Evolutionary conservation across 192 early-diverging fungal species (phyloP), one percentile per base, ranked within the genome.

Genomic region (Rhizophagus sp.): DNA sequence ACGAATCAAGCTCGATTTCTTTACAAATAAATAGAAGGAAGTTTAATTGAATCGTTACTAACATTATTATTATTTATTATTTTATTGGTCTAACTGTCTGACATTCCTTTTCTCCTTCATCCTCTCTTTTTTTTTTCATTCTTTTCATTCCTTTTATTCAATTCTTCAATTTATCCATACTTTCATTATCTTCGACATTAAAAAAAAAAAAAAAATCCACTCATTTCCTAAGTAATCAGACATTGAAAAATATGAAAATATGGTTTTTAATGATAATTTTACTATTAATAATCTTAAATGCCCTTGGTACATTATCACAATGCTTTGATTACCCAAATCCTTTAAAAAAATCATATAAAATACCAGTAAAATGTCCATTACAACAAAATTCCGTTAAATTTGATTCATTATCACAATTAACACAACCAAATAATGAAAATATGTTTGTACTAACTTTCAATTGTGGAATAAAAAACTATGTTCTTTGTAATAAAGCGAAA

Each of bases 401-500:
- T 22, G 13, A 17, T 13, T 9, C 17, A 67, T 33, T n/a, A 66
- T 34, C 62, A 25, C 22, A 63, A 33, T 33, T 34, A 47, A 10
- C 15, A n/a, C 65, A 30, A 17, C 65, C 15, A 67, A 25, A 33
- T 27, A 11, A 33, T 10, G 33, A 34, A 19, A 70, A 47, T 41
- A 70, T 70, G 68, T 47, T 70, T 70, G 22, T 41, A 22, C 0
- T 70, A n/a, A 70, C 68, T 9, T 70, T 70, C n/a, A 70, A 39
- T 9, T 70, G 68, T 70, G 68, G 36, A 44, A 39, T 44, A 70
- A 24, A 9, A 36, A 36, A 80, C 57, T 30, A 67, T 17, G 3
- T 36, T 8, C 61, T 41, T 47, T 85, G 84, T 74, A 50, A 74
- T n/a, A 81, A 77, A 50, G 84, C 78, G 17, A 25, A 82, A 57